These are phyloP conservation scores for Boletus coccyginus DNA, from an alignment of 768 basidiomycete species.

Conservation along the genomic window DNA sequence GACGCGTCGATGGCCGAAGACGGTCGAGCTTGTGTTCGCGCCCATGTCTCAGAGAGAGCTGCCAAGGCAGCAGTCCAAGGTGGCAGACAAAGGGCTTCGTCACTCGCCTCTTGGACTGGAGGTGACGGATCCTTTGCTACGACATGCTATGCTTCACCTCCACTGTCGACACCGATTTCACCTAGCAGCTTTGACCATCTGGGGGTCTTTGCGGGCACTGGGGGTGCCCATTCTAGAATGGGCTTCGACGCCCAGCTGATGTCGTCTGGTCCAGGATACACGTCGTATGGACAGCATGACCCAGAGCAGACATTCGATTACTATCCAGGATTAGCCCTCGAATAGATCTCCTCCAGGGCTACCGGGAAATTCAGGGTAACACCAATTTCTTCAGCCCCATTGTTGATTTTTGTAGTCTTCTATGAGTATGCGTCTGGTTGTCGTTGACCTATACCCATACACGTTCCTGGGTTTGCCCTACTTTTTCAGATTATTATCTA, in stretches of 20 bases:
- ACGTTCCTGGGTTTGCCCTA: not conserved
- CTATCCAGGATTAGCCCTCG: slow-evolving; percentile 25
- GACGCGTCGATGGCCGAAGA: slow-evolving; percentile 62
- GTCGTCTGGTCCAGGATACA: slow-evolving; percentile 21
- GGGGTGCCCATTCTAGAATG: slow-evolving; percentile 30
- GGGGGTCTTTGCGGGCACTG: slow-evolving; percentile 62
- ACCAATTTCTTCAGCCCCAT: not conserved
- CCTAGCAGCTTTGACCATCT: slow-evolving; percentile 32
- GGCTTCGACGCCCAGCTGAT: slow-evolving; percentile 23
- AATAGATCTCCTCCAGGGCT: slow-evolving; percentile 14
- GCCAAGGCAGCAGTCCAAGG: slow-evolving; percentile 5
- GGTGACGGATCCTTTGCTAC: slow-evolving; percentile 16
- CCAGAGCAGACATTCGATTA: slow-evolving; percentile 29
- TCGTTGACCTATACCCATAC: slow-evolving; percentile 17
- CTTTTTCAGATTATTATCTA: slow-evolving; percentile 1
- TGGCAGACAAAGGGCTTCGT: slow-evolving; percentile 16
- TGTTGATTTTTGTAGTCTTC: slow-evolving; percentile 2
- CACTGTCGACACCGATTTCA: slow-evolving; percentile 40
- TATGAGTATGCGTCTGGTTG: slow-evolving; percentile 13
- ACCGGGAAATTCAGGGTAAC: not conserved
- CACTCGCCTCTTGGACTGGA: slow-evolving; percentile 28
- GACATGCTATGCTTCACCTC: slow-evolving; percentile 29
- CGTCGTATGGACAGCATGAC: slow-evolving; percentile 29
- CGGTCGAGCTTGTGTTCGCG: slow-evolving; percentile 71
- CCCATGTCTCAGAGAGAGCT: slow-evolving; percentile 55